Conservation (phyloP, 495 filamentous ascomycete species). For the Copromyces sp. region DNA sequence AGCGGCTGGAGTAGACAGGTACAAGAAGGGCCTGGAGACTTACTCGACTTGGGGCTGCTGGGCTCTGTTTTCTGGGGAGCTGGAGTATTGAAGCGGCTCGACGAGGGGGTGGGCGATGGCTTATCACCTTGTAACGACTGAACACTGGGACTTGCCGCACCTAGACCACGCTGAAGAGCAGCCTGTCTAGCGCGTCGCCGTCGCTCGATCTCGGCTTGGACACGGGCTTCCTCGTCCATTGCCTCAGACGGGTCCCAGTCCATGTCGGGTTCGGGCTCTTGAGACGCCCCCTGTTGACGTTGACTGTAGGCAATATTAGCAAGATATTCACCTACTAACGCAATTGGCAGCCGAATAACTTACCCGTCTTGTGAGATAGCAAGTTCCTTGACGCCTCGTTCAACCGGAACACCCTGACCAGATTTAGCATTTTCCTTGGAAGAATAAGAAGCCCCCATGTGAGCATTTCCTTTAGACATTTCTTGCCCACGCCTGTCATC, state of each 20-base stretch:
- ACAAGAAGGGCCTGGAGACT: slow-evolving; percentile 1
- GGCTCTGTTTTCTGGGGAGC: slow-evolving; percentile 22
- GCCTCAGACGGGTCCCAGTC: slow-evolving; percentile 41
- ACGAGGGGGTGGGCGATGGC: slow-evolving; percentile 44
- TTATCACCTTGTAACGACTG: slow-evolving; percentile 61
- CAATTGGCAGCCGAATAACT: background rate
- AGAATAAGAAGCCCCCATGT: slow-evolving; percentile 27
- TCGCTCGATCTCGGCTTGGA: slow-evolving; percentile 64
- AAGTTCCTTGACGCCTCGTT: slow-evolving; percentile 30
- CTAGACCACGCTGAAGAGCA: slow-evolving; percentile 68
- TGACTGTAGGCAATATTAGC: background rate
- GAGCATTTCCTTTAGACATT: slow-evolving; percentile 22
- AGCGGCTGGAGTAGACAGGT: background rate
- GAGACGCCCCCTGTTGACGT: background rate
- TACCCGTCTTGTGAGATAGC: slow-evolving; percentile 18
- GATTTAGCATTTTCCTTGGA: slow-evolving; percentile 57
- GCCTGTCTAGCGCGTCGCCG: slow-evolving; percentile 81
- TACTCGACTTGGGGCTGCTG: slow-evolving; percentile 34
- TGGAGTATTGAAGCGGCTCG: slow-evolving; percentile 34
- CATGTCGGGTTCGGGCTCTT: slow-evolving; percentile 20
- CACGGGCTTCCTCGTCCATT: slow-evolving; percentile 52
- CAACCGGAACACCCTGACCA: slow-evolving; percentile 48
- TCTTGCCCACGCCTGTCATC: slow-evolving; percentile 30
- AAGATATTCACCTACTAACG: slow-evolving; percentile 2
- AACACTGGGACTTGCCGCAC: slow-evolving; percentile 61